Evolutionary conservation across 2,329 filamentous ascomycete species (phyloP).

Genomic region (Botrytis medusae): DNA sequence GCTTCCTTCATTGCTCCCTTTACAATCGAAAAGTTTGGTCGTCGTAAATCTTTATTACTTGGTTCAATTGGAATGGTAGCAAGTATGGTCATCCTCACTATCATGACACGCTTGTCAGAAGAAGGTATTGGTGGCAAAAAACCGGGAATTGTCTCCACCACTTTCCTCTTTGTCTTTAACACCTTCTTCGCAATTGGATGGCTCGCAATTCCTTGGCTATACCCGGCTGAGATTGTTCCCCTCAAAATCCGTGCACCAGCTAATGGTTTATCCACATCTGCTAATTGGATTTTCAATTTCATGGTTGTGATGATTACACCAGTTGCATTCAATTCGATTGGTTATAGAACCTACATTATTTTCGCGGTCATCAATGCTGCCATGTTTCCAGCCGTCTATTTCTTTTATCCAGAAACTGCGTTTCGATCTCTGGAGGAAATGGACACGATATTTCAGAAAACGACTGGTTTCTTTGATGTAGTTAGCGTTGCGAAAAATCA

Average conservation of each 20-base stretch:
- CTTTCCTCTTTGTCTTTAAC: constrained; percentile 51
- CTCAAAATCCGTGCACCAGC: constrained; percentile 54
- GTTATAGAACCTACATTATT: constrained; percentile 59
- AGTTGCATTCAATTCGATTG: constrained; percentile 49
- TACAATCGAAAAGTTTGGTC: constrained; percentile 58
- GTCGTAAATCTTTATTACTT: constrained; percentile 70
- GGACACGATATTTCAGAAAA: constrained; percentile 9
- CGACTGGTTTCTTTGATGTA: background rate
- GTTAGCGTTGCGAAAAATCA: constrained; percentile 8
- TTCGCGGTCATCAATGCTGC: constrained; percentile 49
- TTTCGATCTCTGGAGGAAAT: constrained; percentile 19
- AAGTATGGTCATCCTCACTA: constrained; percentile 52
- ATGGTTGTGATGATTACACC: constrained; percentile 40
- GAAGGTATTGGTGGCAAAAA: constrained; percentile 24
- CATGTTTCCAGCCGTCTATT: constrained; percentile 45
- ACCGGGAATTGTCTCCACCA: constrained; percentile 30
- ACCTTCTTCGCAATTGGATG: constrained; percentile 54
- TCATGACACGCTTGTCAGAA: constrained; percentile 45
- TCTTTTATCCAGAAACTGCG: constrained; percentile 53
- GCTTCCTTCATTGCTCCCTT: constrained; percentile 39
- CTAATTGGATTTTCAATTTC: constrained; percentile 55
- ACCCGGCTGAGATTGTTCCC: constrained; percentile 57
- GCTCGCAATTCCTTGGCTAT: constrained; percentile 47
- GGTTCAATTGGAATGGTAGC: constrained; percentile 63
- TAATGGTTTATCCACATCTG: constrained; percentile 51